These are phyloP conservation scores for Macrocybe sp. DNA, from an alignment of 1,284 basidiomycete genomes.

Conservation along the genomic window DNA sequence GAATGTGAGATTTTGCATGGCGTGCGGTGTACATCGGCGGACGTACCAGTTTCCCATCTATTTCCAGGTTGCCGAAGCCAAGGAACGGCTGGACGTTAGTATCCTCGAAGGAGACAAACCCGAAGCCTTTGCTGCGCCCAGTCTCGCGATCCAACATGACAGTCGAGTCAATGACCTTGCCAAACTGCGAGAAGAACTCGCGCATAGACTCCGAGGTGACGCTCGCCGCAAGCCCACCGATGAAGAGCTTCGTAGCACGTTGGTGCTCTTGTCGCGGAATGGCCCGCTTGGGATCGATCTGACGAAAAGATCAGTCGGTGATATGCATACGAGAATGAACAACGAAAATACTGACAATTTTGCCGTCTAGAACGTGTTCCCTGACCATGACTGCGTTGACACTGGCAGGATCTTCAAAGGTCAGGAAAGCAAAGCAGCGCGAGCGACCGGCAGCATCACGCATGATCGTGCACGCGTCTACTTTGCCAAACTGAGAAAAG, in stretches of 20 bases:
- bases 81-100: slow-evolving; percentile 83
- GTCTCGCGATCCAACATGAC: slow-evolving; percentile 99
- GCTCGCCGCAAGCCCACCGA: slow-evolving; percentile 88
- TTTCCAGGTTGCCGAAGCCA: slow-evolving; percentile 80
- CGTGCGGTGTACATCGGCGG: background rate
- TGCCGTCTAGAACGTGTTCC: slow-evolving; percentile 90
- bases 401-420: slow-evolving; percentile 82
- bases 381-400: slow-evolving; percentile 88
- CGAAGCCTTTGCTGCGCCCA: slow-evolving; percentile 94
- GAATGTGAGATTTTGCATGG: background rate
- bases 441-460: slow-evolving; percentile 88
- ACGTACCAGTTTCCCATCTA: slow-evolving; percentile 88
- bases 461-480: slow-evolving; percentile 94
- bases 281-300: slow-evolving; percentile 99
- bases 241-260: slow-evolving; percentile 90
- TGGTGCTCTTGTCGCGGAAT: slow-evolving; percentile 95
- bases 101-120: slow-evolving; percentile 95
- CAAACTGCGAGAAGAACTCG: slow-evolving; percentile 87
- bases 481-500: slow-evolving; percentile 87
- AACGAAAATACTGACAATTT: slow-evolving; percentile 63
- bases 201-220: slow-evolving; percentile 94
- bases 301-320: slow-evolving; percentile 4
- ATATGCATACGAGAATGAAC: slow-evolving; percentile 14
- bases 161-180: slow-evolving; percentile 93
- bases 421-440: slow-evolving; percentile 91